These are phyloP conservation scores for Actinomortierella wolfii DNA, from an alignment of 371 early-diverging fungal species.

Conservation along the genomic window DNA sequence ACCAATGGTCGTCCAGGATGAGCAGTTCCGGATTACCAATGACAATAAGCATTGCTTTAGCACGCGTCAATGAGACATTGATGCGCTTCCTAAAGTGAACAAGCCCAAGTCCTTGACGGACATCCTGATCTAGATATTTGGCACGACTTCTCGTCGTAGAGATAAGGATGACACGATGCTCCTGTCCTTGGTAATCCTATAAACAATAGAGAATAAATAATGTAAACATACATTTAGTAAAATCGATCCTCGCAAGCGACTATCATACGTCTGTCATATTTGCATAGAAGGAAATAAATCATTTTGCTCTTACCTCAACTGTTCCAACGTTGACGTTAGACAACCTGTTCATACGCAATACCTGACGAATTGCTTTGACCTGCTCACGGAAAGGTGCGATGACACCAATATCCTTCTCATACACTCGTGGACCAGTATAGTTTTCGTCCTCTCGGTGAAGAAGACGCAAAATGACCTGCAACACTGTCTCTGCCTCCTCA, in stretches of 20 bases:
- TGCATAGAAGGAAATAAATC: background rate
- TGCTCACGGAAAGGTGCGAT: slow-evolving; percentile 55
- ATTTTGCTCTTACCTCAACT: slow-evolving; percentile 36
- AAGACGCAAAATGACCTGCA: slow-evolving; percentile 21
- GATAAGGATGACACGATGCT: slow-evolving; percentile 50
- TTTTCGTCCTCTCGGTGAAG: slow-evolving; percentile 4
- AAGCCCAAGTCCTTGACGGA: slow-evolving; percentile 47
- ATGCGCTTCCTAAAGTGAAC: slow-evolving; percentile 51
- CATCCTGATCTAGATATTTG: slow-evolving; percentile 48
- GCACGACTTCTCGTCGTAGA: slow-evolving; percentile 50
- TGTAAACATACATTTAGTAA: background rate
- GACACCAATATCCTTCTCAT: slow-evolving; percentile 48
- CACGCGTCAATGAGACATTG: slow-evolving; percentile 59
- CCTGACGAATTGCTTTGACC: slow-evolving; percentile 45
- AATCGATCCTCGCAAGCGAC: too few relatives aligned
- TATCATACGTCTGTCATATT: too few relatives aligned
- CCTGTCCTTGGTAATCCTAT: slow-evolving; percentile 56
- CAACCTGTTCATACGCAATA: slow-evolving; percentile 35
- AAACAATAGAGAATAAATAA: background rate
- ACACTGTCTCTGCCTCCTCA: slow-evolving; percentile 43
- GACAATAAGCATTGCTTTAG: slow-evolving; percentile 48
- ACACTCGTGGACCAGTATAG: slow-evolving; percentile 11
- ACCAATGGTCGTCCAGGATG: slow-evolving; percentile 42
- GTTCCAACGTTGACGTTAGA: slow-evolving; percentile 47
- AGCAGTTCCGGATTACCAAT: slow-evolving; percentile 47